phyloP scores from a whole-genome alignment of 768 basidiomycete genomes.

The Kwoniella pini region DNA sequence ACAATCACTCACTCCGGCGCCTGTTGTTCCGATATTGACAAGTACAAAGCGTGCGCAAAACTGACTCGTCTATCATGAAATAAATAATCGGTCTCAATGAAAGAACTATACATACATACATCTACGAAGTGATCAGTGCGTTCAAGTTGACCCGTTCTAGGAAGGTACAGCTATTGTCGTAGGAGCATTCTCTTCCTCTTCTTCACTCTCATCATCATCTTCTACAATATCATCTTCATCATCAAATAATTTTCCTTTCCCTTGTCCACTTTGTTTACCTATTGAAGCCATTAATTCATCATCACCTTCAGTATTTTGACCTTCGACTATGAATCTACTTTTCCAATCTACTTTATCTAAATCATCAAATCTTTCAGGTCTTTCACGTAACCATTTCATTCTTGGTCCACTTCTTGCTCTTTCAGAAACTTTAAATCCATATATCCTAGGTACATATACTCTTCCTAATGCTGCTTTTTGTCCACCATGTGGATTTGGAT shows the following conservation, averaged over 20 bases:
- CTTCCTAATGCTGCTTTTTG: constrained; percentile 84
- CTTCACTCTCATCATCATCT: constrained; percentile 63
- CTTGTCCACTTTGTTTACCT: constrained; percentile 14
- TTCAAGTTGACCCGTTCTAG: background rate
- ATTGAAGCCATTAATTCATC: constrained; percentile 6
- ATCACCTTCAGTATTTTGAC: constrained; percentile 46
- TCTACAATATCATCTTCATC: constrained; percentile 58
- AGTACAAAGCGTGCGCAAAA: too few species aligned
- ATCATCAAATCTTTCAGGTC: constrained; percentile 77
- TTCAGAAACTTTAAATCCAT: constrained; percentile 97
- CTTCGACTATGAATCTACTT: constrained; percentile 67
- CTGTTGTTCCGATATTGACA: too few species aligned
- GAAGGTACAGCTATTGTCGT: background rate
- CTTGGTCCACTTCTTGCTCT: constrained; percentile 90
- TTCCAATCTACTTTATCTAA: constrained; percentile 87
- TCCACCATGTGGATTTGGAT: constrained; percentile 69
- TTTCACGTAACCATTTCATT: constrained; percentile 92
- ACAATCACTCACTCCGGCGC: too few species aligned
- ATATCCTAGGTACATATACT: constrained; percentile 88
- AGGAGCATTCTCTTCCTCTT: constrained; percentile 56
- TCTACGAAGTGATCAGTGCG: background rate
- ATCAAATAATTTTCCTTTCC: constrained; percentile 51
- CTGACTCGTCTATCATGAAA: too few species aligned
- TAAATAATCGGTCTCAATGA: too few species aligned
- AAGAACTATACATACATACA: background rate